Conservation (phyloP, 2,329 filamentous ascomycete genomes). For the Sarocladium kiliense region DNA sequence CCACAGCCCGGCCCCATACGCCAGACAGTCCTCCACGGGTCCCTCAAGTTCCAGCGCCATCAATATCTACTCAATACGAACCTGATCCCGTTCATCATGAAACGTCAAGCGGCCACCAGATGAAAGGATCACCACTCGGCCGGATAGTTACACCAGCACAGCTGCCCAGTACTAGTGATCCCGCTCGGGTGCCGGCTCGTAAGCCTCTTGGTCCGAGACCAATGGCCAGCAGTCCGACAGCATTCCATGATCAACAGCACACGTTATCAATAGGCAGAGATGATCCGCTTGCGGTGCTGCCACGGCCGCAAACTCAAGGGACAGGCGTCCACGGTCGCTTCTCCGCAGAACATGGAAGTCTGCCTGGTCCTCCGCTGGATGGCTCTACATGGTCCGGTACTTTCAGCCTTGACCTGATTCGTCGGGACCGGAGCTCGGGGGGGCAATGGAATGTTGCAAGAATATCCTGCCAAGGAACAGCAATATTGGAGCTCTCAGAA, state of each 20-base stretch:
- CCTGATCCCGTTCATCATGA: background rate
- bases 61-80: background rate
- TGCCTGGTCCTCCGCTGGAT: too few relatives aligned
- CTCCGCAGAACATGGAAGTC: background rate
- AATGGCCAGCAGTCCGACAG: background rate
- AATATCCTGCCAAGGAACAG: slow-evolving; percentile 43
- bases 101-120: background rate
- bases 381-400: slow-evolving; percentile 25
- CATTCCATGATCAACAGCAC: too few relatives aligned
- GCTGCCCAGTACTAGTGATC: background rate
- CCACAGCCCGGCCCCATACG: slow-evolving; percentile 21
- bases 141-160: background rate
- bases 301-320: background rate
- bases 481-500: slow-evolving; percentile 16
- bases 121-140: background rate
- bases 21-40: slow-evolving; percentile 18
- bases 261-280: too few relatives aligned
- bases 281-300: too few relatives aligned
- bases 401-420: slow-evolving; percentile 60
- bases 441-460: slow-evolving; percentile 72
- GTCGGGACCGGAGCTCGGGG: slow-evolving; percentile 64
- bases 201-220: slow-evolving; percentile 7
- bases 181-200: slow-evolving; percentile 1
- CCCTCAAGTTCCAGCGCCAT: slow-evolving; percentile 4
- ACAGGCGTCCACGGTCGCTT: background rate